These are phyloP conservation scores for Aureobasidium namibiae DNA, from an alignment of 2,329 filamentous ascomycete species.

Conservation along the genomic window DNA sequence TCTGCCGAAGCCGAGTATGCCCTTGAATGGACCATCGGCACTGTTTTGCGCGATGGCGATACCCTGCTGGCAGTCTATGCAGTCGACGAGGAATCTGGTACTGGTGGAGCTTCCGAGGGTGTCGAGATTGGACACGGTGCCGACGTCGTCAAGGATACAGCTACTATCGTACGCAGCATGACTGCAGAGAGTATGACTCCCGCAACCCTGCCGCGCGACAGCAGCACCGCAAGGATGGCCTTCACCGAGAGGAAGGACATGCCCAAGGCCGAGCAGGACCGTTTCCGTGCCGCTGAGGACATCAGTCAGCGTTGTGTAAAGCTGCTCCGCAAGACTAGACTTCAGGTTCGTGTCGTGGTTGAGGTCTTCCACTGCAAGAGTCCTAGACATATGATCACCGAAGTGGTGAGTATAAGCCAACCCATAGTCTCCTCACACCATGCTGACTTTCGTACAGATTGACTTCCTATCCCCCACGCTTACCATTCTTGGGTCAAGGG, in stretches of 20 bases:
- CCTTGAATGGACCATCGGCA: conserved; percentile 95
- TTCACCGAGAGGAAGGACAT: conserved; percentile 21
- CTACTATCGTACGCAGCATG: conserved; percentile 60
- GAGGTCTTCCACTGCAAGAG: conserved; percentile 99
- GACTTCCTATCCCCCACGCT: conserved; percentile 85
- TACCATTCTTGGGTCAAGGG: conserved; percentile 85
- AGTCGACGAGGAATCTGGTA: conserved; percentile 69
- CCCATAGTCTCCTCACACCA: background rate
- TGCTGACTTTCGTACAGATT: conserved; percentile 46
- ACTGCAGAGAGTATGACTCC: conserved; percentile 27
- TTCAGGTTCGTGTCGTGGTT: conserved; percentile 88
- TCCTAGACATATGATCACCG: conserved; percentile 89
- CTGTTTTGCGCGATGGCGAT: conserved; percentile 86
- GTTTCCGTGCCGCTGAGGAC: conserved; percentile 69
- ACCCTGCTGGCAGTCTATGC: conserved; percentile 90
- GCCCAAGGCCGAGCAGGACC: conserved; percentile 61
- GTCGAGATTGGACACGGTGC: conserved; percentile 61
- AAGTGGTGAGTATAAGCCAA: conserved; percentile 53
- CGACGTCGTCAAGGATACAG: conserved; percentile 68
- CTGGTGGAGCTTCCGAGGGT: conserved; percentile 39
- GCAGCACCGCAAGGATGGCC: conserved; percentile 15
- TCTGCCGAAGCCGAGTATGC: conserved; percentile 93
- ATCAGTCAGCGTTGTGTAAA: conserved; percentile 81
- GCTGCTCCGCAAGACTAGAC: conserved; percentile 76
- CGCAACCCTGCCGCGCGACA: conserved; percentile 18